Evolutionary conservation across 352 stramenopile genomes (phyloP).

Genomic region (Phytophthora quininea): DNA sequence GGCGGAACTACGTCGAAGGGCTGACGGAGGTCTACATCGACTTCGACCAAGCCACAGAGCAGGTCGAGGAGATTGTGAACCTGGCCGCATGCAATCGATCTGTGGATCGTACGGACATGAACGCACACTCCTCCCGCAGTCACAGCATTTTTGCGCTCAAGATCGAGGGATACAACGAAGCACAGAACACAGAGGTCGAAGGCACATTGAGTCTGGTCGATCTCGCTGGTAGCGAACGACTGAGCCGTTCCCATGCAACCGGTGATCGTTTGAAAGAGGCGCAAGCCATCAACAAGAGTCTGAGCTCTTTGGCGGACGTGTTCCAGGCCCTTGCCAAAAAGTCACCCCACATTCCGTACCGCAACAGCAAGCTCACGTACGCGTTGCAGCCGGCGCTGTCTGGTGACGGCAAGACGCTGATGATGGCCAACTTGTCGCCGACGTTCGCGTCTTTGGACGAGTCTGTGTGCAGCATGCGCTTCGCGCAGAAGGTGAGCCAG

Average conservation of each 20-base stretch:
- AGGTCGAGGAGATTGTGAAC: slow-evolving; percentile 89
- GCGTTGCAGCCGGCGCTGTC: slow-evolving; percentile 98
- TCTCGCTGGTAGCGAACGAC: slow-evolving; percentile 96
- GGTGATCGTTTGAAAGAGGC: slow-evolving; percentile 96
- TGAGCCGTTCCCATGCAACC: slow-evolving; percentile 93
- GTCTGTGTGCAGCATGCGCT: slow-evolving; percentile 98
- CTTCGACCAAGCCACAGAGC: slow-evolving; percentile 83
- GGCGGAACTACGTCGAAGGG: slow-evolving; percentile 88
- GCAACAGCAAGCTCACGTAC: slow-evolving; percentile 99
- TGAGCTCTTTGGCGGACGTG: slow-evolving; percentile 98
- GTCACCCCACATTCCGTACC: slow-evolving; percentile 95
- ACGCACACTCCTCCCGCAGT: slow-evolving; percentile 96
- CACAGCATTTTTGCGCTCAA: slow-evolving; percentile 99
- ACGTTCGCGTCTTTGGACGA: slow-evolving; percentile 95
- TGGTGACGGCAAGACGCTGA: slow-evolving; percentile 99
- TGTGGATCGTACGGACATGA: slow-evolving; percentile 98
- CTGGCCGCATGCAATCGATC: slow-evolving; percentile 93
- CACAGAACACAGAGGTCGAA: slow-evolving; percentile 90
- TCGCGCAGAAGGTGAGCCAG: slow-evolving; percentile 97
- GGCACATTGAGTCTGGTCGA: slow-evolving; percentile 94
- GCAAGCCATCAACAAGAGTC: slow-evolving; percentile 99
- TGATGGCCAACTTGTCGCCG: slow-evolving; percentile 99
- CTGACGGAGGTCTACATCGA: slow-evolving; percentile 84
- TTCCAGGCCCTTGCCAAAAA: slow-evolving; percentile 98
- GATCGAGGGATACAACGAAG: slow-evolving; percentile 85